Evolutionary conservation across 768 basidiomycete genomes (phyloP).

Genomic region (Vararia minispora): DNA sequence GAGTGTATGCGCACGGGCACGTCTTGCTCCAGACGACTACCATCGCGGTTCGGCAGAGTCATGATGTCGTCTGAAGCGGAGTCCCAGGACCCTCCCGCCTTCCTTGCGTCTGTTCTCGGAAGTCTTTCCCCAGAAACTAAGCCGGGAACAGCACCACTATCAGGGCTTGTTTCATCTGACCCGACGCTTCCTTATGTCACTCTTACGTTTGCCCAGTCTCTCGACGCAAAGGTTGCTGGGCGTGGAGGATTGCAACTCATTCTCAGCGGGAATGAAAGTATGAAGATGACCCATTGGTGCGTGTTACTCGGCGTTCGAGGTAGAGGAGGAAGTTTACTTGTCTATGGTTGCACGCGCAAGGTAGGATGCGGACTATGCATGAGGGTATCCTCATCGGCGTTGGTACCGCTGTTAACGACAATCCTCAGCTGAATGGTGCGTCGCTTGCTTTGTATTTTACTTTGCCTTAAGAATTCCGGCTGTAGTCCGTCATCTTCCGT

Average conservation of each 20-base stretch:
- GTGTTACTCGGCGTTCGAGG: slow-evolving; percentile 12
- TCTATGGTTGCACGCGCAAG: slow-evolving; percentile 4
- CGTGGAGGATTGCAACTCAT: slow-evolving; percentile 59
- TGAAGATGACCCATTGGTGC: slow-evolving; percentile 92
- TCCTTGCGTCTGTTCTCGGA: slow-evolving; percentile 9
- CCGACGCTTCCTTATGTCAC: slow-evolving; percentile 50
- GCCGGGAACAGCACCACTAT: slow-evolving; percentile 9
- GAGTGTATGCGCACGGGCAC: too few species aligned
- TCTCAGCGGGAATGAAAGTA: slow-evolving; percentile 78
- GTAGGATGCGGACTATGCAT: slow-evolving; percentile 85
- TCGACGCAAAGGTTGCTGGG: slow-evolving; percentile 85
- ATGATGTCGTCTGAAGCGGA: neutral
- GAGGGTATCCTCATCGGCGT: slow-evolving; percentile 89
- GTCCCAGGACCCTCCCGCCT: slow-evolving; percentile 5
- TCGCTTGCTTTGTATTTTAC: neutral
- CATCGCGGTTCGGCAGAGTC: too few species aligned
- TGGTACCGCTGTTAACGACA: slow-evolving; percentile 81
- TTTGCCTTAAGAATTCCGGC: slow-evolving; percentile 1
- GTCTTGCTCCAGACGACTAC: too few species aligned
- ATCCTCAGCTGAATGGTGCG: slow-evolving; percentile 90
- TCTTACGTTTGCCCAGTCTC: slow-evolving; percentile 75
- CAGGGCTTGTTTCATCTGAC: slow-evolving; percentile 8
- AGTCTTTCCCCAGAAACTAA: slow-evolving; percentile 2
- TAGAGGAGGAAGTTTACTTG: neutral
- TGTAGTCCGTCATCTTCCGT: slow-evolving; percentile 46